These are phyloP conservation scores for Diaporthe sp. DNA, from an alignment of 2,329 filamentous ascomycete genomes.

Conservation along the genomic window DNA sequence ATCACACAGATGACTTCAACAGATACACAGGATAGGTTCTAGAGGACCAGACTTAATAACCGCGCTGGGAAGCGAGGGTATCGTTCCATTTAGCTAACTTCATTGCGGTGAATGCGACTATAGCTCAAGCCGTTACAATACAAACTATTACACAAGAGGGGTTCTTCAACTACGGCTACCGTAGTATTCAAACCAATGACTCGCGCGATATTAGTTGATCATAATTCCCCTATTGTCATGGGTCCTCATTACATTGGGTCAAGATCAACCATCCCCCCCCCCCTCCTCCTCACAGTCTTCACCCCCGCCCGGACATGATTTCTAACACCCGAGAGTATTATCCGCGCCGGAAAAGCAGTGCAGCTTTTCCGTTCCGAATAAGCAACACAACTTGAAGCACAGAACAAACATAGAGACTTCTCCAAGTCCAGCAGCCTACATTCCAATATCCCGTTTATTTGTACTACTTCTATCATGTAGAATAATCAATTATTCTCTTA, in stretches of 20 bases:
- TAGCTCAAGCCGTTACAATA: not conserved
- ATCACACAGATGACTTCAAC: not conserved
- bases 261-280: not conserved
- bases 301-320: not conserved
- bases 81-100: not conserved
- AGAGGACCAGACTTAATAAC: not conserved
- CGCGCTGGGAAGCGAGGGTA: not conserved
- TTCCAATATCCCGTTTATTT: not conserved
- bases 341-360: not conserved
- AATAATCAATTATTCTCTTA: not conserved
- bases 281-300: too few relatives aligned
- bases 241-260: not conserved
- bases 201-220: not conserved
- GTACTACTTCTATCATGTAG: not conserved
- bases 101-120: not conserved
- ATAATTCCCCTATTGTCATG: not conserved
- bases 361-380: not conserved
- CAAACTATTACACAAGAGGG: not conserved
- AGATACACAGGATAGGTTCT: not conserved
- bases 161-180: not conserved
- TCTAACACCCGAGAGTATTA: not conserved
- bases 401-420: not conserved
- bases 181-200: conserved; percentile 3
- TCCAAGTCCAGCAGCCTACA: not conserved
- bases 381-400: not conserved